phyloP scores from a whole-genome alignment of 2,329 filamentous ascomycete species.

The Aspergillus puulaauensis region DNA sequence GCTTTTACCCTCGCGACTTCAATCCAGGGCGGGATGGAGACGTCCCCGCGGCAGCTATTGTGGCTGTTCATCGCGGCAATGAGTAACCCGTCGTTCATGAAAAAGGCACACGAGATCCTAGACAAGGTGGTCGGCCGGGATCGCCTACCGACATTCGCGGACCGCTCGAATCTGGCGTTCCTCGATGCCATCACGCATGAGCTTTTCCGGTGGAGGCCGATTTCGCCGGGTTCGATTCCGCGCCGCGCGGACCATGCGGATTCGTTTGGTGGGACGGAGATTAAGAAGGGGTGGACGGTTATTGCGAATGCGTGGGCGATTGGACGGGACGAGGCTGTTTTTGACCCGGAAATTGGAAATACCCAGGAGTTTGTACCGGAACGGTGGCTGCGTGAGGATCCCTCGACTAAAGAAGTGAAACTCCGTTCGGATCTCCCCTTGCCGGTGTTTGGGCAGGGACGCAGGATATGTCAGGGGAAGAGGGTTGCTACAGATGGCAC shows the following conservation, averaged over 20 bases:
- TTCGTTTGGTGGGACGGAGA: slow-evolving; percentile 46
- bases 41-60: slow-evolving; percentile 49
- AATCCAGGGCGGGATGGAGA: slow-evolving; percentile 52
- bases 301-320: slow-evolving; percentile 48
- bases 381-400: slow-evolving; percentile 15
- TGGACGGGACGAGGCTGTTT: slow-evolving; percentile 43
- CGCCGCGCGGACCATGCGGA: slow-evolving; percentile 51
- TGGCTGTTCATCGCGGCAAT: slow-evolving; percentile 50
- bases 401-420: not conserved
- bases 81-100: slow-evolving; percentile 43
- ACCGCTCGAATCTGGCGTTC: slow-evolving; percentile 30
- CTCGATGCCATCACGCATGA: slow-evolving; percentile 37
- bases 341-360: slow-evolving; percentile 18
- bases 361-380: slow-evolving; percentile 21
- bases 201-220: slow-evolving; percentile 41
- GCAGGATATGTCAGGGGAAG: slow-evolving; percentile 24
- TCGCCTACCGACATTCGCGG: slow-evolving; percentile 34
- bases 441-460: slow-evolving; percentile 23
- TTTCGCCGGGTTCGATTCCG: slow-evolving; percentile 48
- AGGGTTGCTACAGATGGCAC: slow-evolving; percentile 21
- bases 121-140: slow-evolving; percentile 33
- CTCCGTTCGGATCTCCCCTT: slow-evolving; percentile 20
- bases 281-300: slow-evolving; percentile 49
- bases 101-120: slow-evolving; percentile 37
- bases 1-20: slow-evolving; percentile 49